These are phyloP conservation scores for Hemisphaericaspora xylofermentans DNA, from an alignment of 1,139 yeast species.

Conservation along the genomic window DNA sequence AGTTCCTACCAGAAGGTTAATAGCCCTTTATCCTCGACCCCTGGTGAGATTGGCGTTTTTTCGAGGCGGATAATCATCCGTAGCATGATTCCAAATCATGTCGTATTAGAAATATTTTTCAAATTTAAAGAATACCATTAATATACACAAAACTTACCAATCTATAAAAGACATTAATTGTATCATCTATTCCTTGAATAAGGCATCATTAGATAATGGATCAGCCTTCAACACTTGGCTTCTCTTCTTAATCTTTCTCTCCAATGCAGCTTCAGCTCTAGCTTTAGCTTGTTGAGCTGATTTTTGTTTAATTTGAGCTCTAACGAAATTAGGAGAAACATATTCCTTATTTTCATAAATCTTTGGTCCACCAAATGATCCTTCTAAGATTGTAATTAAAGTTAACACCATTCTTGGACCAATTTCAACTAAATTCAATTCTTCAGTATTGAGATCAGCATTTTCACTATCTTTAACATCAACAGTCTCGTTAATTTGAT, in stretches of 20 bases:
- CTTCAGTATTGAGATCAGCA: constrained; percentile 40
- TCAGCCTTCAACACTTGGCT: constrained; percentile 74
- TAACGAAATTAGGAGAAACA: constrained; percentile 91
- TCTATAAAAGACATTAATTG: constrained; percentile 1
- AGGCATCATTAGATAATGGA: constrained; percentile 78
- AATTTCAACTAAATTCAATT: constrained; percentile 81
- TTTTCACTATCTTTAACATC: constrained; percentile 49
- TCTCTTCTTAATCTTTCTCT: constrained; percentile 73
- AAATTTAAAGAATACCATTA: not conserved
- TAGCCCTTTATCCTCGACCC: too few species aligned
- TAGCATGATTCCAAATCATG: too few species aligned
- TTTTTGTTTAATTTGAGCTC: constrained; percentile 82
- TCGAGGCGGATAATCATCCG: too few species aligned
- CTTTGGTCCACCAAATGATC: constrained; percentile 97
- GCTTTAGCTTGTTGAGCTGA: constrained; percentile 77
- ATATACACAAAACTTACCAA: not conserved
- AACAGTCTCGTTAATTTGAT: constrained; percentile 80
- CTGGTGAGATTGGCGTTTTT: too few species aligned
- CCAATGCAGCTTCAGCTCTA: constrained; percentile 78
- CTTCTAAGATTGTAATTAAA: constrained; percentile 87
- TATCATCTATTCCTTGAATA: constrained; percentile 54
- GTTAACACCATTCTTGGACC: constrained; percentile 98
- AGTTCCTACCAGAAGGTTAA: too few species aligned
- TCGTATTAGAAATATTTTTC: too few species aligned
- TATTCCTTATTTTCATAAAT: constrained; percentile 95